Evolutionary conservation across 495 filamentous ascomycete genomes (phyloP).

Genomic region (Penicillium macrosclerotiorum): DNA sequence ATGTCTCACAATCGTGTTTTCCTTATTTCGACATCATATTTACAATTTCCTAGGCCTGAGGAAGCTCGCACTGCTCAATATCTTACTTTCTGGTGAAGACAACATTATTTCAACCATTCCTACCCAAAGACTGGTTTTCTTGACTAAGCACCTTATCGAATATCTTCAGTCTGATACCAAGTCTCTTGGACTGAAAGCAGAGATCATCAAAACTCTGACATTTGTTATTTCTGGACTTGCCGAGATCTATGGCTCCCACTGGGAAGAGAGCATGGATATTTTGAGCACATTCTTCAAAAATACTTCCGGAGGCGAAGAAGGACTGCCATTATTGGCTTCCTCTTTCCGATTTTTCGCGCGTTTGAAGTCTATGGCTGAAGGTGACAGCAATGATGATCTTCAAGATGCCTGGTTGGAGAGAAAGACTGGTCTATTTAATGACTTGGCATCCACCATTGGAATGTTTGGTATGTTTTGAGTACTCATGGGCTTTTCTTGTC

Average conservation of each 20-base stretch:
- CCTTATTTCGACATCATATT: constrained; percentile 7
- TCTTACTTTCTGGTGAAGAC: constrained; percentile 52
- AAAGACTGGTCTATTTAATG: constrained; percentile 45
- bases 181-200: constrained; percentile 37
- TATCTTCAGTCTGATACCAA: constrained; percentile 60
- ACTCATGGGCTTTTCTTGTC: not conserved
- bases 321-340: constrained; percentile 61
- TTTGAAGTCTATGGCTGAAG: constrained; percentile 51
- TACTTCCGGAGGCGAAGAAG: constrained; percentile 40
- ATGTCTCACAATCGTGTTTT: constrained; percentile 11
- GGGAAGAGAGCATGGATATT: constrained; percentile 64
- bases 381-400: constrained; percentile 75
- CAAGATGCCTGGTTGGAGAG: constrained; percentile 65
- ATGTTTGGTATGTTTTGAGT: constrained; percentile 36
- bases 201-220: constrained; percentile 61
- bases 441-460: constrained; percentile 53
- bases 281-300: constrained; percentile 55
- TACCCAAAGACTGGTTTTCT: constrained; percentile 77
- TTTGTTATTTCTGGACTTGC: constrained; percentile 67
- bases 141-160: constrained; percentile 71
- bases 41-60: constrained; percentile 40
- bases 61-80: constrained; percentile 58
- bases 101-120: constrained; percentile 57
- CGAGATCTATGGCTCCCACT: constrained; percentile 82
- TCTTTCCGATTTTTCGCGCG: constrained; percentile 68